Conservation (phyloP, 116 monocot species). For the Phalaenopsis hybrid region DNA sequence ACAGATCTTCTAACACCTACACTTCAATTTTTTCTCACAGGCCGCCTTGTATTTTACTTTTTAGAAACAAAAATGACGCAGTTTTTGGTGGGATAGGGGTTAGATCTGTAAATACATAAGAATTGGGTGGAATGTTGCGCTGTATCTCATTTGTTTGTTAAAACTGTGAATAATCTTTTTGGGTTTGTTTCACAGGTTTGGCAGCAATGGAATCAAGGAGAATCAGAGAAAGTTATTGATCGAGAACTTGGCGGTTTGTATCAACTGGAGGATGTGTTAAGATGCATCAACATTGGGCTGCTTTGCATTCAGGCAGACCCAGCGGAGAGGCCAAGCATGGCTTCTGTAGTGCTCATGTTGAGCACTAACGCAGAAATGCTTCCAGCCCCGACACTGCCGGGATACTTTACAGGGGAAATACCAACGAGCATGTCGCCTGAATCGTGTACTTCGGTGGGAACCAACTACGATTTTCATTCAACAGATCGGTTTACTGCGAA, state of each 20-base stretch:
- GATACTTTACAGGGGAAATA: neutral
- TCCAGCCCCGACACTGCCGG: slow-evolving; percentile 2
- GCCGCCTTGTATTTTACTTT: no score
- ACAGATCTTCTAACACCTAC: no score
- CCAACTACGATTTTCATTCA: neutral
- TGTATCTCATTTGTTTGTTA: neutral
- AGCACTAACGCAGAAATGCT: neutral
- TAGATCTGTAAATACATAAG: no score
- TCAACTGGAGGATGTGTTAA: slow-evolving; percentile 10
- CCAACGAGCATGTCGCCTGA: neutral
- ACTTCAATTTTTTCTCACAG: no score
- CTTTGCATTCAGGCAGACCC: slow-evolving; percentile 33
- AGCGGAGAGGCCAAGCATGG: slow-evolving; percentile 18
- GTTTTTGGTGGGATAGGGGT: no score
- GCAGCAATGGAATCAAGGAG: slow-evolving; percentile 25
- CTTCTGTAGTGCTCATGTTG: slow-evolving; percentile 8
- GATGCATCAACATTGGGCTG: slow-evolving; percentile 25
- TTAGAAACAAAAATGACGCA: no score
- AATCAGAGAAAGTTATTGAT: slow-evolving; percentile 11
- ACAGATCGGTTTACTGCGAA: neutral
- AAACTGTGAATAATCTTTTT: neutral
- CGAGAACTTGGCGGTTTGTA: slow-evolving; percentile 3
- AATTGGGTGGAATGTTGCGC: no score
- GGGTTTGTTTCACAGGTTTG: slow-evolving; percentile 16
- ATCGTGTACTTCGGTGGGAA: neutral